Base-by-base conservation (phyloP, 345 rosid species). In the Physaria fendleri region DNA sequence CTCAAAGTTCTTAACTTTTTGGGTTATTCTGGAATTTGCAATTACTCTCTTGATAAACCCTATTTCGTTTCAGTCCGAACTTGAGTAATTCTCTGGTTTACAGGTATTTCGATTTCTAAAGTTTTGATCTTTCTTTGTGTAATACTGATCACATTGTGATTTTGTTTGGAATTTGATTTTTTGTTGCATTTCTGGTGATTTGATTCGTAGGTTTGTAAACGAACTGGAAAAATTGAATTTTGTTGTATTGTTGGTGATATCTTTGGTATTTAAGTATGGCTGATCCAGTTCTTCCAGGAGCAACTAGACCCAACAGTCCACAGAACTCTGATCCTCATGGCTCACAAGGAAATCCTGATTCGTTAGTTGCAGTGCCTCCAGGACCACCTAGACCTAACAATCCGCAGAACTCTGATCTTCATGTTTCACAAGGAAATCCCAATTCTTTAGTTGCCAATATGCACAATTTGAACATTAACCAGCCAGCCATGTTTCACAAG, bases 381-480 rank as follows among this genome's bases (percentile, higher is more conserved):
- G 96, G 94, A 82, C 86, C 91, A 70, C 77, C 78, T 38, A 78
- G 96, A 72, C 92, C 83, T 17, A 74, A 72, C 56, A 49, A 60
- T 47, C 69, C 56, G 3, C 65, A 53, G 51, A 46, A 48, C 59
- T 47, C 84, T 3, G 84, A 67, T 17, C 75, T 79, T 33, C n/a
- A 81, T 20, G 76, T 76, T 68, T 75, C 68, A 68, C 85, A 75
- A 66, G 71, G 71, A 24, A 67, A 69, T 14, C 71, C 59, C 0
- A 57, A 66, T 2, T 42, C 57, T 10, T n/a, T 88, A 57, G 60
- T 81, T 3, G 81, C 82, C 64, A 79, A 71, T 82, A 66, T 88
- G 71, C 96, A 88, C 32, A 81, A 80, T 68, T 38, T 88, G 74
- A 85, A 76, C 77, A 74, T 88, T 42, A 69, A 77, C 52, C 68